Evolutionary conservation across 2,329 filamentous ascomycete species (phyloP).

Genomic region (Pseudonectria buxi): DNA sequence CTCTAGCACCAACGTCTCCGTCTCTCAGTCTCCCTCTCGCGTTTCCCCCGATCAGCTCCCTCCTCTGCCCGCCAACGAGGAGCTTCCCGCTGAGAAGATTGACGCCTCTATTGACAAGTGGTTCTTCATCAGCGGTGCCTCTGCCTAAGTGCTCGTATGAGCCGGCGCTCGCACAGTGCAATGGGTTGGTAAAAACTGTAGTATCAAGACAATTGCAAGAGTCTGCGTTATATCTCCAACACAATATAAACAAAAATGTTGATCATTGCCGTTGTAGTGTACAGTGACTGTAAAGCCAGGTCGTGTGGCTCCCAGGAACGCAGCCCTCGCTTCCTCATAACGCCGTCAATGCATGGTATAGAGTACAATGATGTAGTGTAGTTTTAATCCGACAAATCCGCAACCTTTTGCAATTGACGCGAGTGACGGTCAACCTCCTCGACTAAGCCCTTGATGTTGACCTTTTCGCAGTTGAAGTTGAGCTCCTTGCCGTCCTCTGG

Average conservation of each 20-base stretch:
- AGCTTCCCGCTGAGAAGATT: conserved; percentile 78
- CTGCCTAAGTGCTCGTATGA: conserved; percentile 49
- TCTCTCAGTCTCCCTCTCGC: conserved; percentile 66
- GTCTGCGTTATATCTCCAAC: conserved; percentile 10
- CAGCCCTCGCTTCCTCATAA: conserved; percentile 21
- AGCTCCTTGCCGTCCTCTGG: conserved; percentile 90
- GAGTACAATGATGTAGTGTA: conserved; percentile 17
- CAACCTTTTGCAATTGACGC: conserved; percentile 70
- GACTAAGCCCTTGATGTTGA: conserved; percentile 78
- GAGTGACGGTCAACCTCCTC: conserved; percentile 90
- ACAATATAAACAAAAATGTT: conserved; percentile 14
- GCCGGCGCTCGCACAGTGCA: conserved; percentile 5
- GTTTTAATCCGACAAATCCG: conserved; percentile 58
- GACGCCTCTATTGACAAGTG: conserved; percentile 98
- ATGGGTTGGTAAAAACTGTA: conserved; percentile 9
- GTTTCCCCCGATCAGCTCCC: conserved; percentile 63
- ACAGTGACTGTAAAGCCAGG: conserved; percentile 17
- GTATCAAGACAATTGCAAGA: conserved; percentile 11
- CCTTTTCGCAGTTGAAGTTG: conserved; percentile 69
- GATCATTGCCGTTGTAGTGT: conserved; percentile 19
- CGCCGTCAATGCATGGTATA: conserved; percentile 27
- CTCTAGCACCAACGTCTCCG: conserved; percentile 69
- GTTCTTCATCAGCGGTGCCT: conserved; percentile 99
- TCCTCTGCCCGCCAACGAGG: conserved; percentile 71
- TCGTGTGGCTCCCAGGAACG: conserved; percentile 9